phyloP scores from a whole-genome alignment of 768 basidiomycete species.

The Kwoniella botswanensis region DNA sequence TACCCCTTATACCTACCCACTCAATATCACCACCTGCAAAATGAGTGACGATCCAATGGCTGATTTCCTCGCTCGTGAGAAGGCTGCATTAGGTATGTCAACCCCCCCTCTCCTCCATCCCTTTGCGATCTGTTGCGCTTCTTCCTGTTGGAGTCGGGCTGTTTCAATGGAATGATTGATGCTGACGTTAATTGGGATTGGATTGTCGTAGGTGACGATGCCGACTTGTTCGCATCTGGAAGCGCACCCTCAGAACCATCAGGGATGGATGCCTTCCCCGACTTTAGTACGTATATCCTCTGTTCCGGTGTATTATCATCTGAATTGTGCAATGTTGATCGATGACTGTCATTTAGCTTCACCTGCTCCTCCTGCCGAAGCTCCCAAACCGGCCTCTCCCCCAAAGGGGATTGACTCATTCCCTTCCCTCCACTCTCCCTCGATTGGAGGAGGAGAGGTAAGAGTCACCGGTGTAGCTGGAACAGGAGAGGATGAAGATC shows the following conservation, averaged over 20 bases:
- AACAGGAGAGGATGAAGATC: slow-evolving; percentile 50
- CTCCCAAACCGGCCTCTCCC: slow-evolving; percentile 28
- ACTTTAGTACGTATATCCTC: slow-evolving; percentile 40
- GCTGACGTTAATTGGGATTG: neutral
- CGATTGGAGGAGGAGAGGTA: slow-evolving; percentile 37
- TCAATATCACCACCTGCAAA: neutral
- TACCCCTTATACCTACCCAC: neutral
- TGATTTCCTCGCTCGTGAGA: slow-evolving; percentile 56
- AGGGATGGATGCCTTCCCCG: slow-evolving; percentile 49
- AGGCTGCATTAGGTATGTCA: slow-evolving; percentile 53
- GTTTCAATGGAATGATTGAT: neutral
- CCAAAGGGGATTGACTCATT: slow-evolving; percentile 43
- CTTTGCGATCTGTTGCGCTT: too few species aligned
- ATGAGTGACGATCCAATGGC: slow-evolving; percentile 57
- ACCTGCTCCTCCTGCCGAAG: slow-evolving; percentile 27
- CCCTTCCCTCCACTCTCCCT: slow-evolving; percentile 36
- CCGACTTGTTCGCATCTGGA: slow-evolving; percentile 54
- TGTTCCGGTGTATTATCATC: too few species aligned
- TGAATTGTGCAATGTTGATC: too few species aligned
- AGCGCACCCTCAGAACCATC: slow-evolving; percentile 41
- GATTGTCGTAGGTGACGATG: slow-evolving; percentile 51
- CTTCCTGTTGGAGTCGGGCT: too few species aligned
- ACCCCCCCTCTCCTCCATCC: too few species aligned
- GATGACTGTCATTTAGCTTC: slow-evolving; percentile 16
- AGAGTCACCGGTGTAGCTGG: slow-evolving; percentile 53